phyloP scores from a whole-genome alignment of 1,284 basidiomycete genomes.

The Gastroboletus turbinatus region DNA sequence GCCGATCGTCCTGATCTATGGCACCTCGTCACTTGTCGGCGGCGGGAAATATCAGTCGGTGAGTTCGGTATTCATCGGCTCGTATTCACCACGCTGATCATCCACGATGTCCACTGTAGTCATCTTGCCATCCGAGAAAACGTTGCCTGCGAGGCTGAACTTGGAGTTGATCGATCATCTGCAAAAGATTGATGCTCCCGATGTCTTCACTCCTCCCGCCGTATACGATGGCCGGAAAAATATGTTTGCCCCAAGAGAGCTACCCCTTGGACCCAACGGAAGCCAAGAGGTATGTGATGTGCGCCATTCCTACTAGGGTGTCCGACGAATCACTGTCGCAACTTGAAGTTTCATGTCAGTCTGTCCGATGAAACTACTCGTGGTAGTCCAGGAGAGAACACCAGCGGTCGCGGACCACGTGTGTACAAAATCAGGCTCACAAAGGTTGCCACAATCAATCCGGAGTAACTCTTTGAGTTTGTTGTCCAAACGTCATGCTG shows the following conservation, averaged over 20 bases:
- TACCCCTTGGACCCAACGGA: slow-evolving; percentile 52
- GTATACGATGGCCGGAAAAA: slow-evolving; percentile 81
- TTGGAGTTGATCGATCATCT: slow-evolving; percentile 63
- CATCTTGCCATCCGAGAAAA: slow-evolving; percentile 66
- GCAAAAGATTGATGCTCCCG: slow-evolving; percentile 53
- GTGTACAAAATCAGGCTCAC: slow-evolving; percentile 62
- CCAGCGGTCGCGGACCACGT: slow-evolving; percentile 47
- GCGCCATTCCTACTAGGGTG: not conserved
- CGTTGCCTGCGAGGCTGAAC: slow-evolving; percentile 61
- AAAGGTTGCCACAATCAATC: slow-evolving; percentile 72
- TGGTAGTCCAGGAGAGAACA: slow-evolving; percentile 35
- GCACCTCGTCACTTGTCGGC: not conserved
- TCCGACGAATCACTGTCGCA: not conserved
- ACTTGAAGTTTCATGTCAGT: slow-evolving; percentile 58
- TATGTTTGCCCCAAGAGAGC: slow-evolving; percentile 56
- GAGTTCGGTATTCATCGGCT: slow-evolving; percentile 30
- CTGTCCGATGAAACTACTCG: slow-evolving; percentile 42
- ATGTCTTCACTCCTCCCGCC: slow-evolving; percentile 61
- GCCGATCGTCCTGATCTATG: slow-evolving; percentile 21
- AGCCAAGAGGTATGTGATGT: slow-evolving; percentile 46
- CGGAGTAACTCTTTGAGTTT: slow-evolving; percentile 49
- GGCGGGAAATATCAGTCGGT: slow-evolving; percentile 49
- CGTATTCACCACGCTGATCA: slow-evolving; percentile 10
- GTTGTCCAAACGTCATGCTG: slow-evolving; percentile 2
- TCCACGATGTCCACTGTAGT: slow-evolving; percentile 36